phyloP scores from a whole-genome alignment of 805 yeast species.

The Metschnikowia baotianmanensis region DNA sequence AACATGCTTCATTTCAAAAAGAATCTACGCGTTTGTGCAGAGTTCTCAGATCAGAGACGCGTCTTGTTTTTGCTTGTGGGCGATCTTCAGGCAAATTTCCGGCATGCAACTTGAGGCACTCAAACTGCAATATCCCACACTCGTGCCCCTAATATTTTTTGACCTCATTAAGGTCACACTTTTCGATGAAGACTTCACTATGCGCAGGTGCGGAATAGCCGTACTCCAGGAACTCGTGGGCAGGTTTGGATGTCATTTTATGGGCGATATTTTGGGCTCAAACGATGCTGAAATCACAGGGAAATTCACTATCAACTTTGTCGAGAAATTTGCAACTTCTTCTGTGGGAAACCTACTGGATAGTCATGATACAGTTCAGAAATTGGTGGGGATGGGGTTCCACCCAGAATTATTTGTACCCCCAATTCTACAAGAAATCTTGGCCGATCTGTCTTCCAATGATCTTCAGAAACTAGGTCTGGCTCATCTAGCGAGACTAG shows the following conservation, averaged over 20 bases:
- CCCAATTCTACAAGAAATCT: conserved; percentile 30
- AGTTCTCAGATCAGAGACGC: conserved; percentile 82
- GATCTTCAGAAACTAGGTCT: conserved; percentile 44
- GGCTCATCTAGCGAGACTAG: conserved; percentile 25
- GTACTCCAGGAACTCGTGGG: conserved; percentile 86
- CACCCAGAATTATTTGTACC: conserved; percentile 26
- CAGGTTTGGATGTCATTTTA: conserved; percentile 50
- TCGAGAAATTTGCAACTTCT: conserved; percentile 57
- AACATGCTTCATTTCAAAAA: conserved; percentile 57
- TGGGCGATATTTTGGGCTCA: conserved; percentile 22
- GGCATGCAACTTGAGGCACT: conserved; percentile 16
- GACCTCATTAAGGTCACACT: conserved; percentile 53
- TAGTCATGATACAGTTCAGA: conserved; percentile 19
- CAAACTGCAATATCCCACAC: conserved; percentile 10
- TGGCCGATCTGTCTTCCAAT: conserved; percentile 33
- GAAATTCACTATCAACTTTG: conserved; percentile 43
- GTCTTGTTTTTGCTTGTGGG: conserved; percentile 83
- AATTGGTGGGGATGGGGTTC: conserved; percentile 26
- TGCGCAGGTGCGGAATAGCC: conserved; percentile 81
- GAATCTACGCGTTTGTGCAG: conserved; percentile 45
- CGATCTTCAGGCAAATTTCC: conserved; percentile 48
- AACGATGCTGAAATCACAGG: conserved; percentile 22
- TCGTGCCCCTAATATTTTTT: conserved; percentile 23
- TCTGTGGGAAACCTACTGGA: conserved; percentile 22
- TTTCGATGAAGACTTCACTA: conserved; percentile 70